Conservation (phyloP, 805 yeast species). For the Candida xiaguanensis region DNA sequence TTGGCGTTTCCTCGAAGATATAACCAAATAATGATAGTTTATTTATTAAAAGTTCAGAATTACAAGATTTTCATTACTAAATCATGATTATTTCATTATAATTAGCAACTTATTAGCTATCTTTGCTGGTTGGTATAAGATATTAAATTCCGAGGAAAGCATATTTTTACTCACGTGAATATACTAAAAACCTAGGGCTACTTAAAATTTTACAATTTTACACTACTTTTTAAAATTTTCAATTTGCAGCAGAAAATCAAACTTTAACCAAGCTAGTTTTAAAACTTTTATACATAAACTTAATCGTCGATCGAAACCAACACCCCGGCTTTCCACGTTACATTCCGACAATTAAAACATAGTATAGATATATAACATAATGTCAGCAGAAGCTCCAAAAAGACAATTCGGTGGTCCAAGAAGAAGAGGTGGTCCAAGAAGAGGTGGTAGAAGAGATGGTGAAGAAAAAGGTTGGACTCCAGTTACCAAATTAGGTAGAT, state of each 20-base stretch:
- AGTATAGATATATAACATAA: conserved; percentile 17
- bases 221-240: neutral
- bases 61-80: too few species aligned
- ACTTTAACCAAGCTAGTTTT: neutral
- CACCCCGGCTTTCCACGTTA: conserved; percentile 72
- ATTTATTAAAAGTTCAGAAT: too few species aligned
- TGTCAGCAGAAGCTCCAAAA: conserved; percentile 48
- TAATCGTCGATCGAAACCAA: conserved; percentile 61
- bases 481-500: conserved; percentile 99
- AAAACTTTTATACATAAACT: conserved; percentile 5
- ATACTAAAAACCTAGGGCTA: too few species aligned
- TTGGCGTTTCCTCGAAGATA: too few species aligned
- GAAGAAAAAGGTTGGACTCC: conserved; percentile 99
- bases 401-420: conserved; percentile 46
- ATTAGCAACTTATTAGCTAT: too few species aligned
- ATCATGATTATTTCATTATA: too few species aligned
- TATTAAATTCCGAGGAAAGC: too few species aligned
- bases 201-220: neutral
- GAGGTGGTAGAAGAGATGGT: conserved; percentile 66
- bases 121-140: too few species aligned
- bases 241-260: neutral
- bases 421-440: conserved; percentile 48
- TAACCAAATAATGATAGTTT: too few species aligned
- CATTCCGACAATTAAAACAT: conserved; percentile 50
- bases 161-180: too few species aligned